phyloP scores from a whole-genome alignment of 352 stramenopile species.

The Pythium pectinolyticum region DNA sequence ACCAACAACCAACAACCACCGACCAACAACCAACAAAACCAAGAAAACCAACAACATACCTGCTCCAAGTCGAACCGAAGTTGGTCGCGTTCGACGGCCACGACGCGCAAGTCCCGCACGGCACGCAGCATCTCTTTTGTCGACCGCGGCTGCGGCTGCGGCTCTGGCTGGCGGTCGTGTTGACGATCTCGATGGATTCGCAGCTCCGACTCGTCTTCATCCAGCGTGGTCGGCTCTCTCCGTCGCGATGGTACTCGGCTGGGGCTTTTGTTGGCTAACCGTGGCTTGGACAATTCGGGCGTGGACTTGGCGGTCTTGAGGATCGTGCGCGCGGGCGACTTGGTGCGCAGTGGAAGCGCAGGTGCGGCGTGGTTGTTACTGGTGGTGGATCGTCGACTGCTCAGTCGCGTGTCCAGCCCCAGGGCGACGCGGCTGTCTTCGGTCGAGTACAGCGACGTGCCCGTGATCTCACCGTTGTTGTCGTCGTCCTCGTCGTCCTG shows the following conservation, averaged over 20 bases:
- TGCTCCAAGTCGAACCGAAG: slow-evolving; percentile 75
- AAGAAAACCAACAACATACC: slow-evolving; percentile 24
- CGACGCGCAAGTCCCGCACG: slow-evolving; percentile 58
- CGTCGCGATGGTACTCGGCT: not conserved
- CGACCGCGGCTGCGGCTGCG: slow-evolving; percentile 8
- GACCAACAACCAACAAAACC: too few species aligned
- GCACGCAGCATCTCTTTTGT: slow-evolving; percentile 25
- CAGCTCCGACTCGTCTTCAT: not conserved
- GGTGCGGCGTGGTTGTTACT: not conserved
- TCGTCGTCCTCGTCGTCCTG: slow-evolving; percentile 7
- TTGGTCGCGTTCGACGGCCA: slow-evolving; percentile 74
- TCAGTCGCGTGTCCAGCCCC: not conserved
- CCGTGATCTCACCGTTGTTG: not conserved
- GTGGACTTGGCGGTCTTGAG: slow-evolving; percentile 20
- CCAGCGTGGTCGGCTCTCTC: not conserved
- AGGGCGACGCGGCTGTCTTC: not conserved
- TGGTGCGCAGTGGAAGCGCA: not conserved
- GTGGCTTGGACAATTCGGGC: not conserved
- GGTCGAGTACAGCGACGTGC: slow-evolving; percentile 6
- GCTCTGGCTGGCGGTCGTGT: not conserved
- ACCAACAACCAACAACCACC: not conserved
- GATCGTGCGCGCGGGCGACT: slow-evolving; percentile 25
- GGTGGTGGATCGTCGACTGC: not conserved
- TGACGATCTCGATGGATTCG: slow-evolving; percentile 32
- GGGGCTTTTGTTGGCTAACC: not conserved